Evolutionary conservation across 2,329 filamentous ascomycete species (phyloP).

Genomic region (Fusarium illudens): DNA sequence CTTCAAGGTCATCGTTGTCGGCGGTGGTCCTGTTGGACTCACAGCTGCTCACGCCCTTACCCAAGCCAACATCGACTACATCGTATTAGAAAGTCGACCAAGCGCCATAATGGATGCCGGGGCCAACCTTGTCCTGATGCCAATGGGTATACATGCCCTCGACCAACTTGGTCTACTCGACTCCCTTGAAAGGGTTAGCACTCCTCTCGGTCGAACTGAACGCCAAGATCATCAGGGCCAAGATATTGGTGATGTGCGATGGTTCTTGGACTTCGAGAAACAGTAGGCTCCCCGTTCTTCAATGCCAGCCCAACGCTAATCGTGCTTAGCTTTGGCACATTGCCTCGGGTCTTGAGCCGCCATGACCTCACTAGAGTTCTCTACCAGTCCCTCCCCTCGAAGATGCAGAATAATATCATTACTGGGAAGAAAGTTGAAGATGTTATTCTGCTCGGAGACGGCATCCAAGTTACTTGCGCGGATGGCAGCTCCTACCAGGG

Average conservation of each 20-base stretch:
- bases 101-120: constrained; percentile 42
- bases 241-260: constrained; percentile 36
- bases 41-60: constrained; percentile 40
- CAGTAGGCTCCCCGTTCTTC: constrained; percentile 25
- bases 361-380: constrained; percentile 47
- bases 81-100: constrained; percentile 48
- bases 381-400: constrained; percentile 42
- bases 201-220: constrained; percentile 31
- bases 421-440: constrained; percentile 31
- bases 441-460: not conserved
- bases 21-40: constrained; percentile 42
- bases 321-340: constrained; percentile 38
- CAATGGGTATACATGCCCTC: constrained; percentile 42
- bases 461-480: constrained; percentile 26
- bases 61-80: constrained; percentile 48
- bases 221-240: constrained; percentile 41
- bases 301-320: not conserved
- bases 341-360: constrained; percentile 46
- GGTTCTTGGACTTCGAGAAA: constrained; percentile 36
- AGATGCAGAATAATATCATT: constrained; percentile 36
- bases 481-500: constrained; percentile 33
- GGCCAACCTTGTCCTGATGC: constrained; percentile 45
- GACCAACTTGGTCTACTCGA: constrained; percentile 46
- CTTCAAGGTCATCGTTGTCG: constrained; percentile 41
- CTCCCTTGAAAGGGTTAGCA: constrained; percentile 32